Evolutionary conservation across 148 eudicot genomes (phyloP).

Genomic region (Rhododendron mucronatum): DNA sequence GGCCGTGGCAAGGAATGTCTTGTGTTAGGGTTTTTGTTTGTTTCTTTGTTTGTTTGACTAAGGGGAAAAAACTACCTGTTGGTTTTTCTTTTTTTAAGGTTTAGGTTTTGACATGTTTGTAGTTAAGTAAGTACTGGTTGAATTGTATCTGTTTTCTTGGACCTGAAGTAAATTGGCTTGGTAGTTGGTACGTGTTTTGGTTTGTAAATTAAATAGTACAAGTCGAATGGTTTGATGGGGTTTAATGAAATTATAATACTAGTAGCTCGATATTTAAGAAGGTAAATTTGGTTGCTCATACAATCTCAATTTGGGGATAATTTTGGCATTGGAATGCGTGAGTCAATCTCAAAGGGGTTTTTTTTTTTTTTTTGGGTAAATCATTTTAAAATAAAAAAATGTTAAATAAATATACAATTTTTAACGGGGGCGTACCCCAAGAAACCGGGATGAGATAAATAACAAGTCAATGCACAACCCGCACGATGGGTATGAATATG

Average conservation of each 20-base stretch:
- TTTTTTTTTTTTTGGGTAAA: no score
- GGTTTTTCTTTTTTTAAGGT: neutral
- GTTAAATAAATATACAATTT: no score
- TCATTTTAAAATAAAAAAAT: no score
- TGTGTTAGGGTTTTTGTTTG: slow-evolving; percentile 3
- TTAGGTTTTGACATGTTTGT: neutral
- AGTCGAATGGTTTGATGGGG: neutral
- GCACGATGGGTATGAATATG: no score
- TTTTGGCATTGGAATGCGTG: no score
- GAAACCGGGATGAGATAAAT: no score
- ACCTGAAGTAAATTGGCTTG: neutral
- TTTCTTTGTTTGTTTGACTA: neutral
- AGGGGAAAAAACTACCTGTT: no score
- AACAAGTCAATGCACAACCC: no score
- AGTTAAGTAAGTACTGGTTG: neutral
- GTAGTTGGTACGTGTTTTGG: neutral
- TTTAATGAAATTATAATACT: no score
- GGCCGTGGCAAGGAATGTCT: slow-evolving; percentile 32
- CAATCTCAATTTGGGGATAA: no score
- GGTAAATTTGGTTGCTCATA: neutral
- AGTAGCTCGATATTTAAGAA: neutral
- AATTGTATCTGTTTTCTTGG: neutral
- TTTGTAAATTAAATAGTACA: neutral
- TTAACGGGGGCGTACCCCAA: no score
- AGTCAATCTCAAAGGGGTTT: no score